Evolutionary conservation across 495 filamentous ascomycete species (phyloP).

Genomic region (Chaetomium cochliodes): DNA sequence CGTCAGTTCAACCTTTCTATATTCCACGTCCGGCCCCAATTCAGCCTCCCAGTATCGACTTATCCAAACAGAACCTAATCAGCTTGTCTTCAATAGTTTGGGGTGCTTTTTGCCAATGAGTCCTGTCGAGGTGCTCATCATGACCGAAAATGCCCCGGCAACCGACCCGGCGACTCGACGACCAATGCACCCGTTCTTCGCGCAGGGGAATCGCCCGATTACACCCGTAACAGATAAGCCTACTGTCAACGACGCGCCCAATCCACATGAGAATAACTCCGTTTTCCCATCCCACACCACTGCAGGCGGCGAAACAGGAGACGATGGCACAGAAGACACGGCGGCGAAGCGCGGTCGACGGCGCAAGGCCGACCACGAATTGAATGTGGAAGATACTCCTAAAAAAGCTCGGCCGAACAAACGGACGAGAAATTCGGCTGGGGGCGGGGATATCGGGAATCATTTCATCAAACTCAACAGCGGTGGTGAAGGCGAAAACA

Average conservation of each 20-base stretch:
- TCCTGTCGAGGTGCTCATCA: slow-evolving; percentile 30
- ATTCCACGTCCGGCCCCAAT: not conserved
- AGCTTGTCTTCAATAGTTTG: not conserved
- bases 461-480: slow-evolving; percentile 24
- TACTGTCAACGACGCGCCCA: slow-evolving; percentile 10
- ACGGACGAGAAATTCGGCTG: slow-evolving; percentile 19
- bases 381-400: slow-evolving; percentile 12
- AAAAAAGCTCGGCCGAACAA: slow-evolving; percentile 24
- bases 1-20: not conserved
- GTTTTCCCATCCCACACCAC: not conserved
- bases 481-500: not conserved
- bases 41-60: not conserved
- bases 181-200: slow-evolving; percentile 38
- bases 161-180: slow-evolving; percentile 19
- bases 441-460: slow-evolving; percentile 23
- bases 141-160: slow-evolving; percentile 28
- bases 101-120: slow-evolving; percentile 23
- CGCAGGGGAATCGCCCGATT: slow-evolving; percentile 22
- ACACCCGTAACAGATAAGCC: slow-evolving; percentile 2
- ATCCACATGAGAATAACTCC: slow-evolving; percentile 2
- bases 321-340: slow-evolving; percentile 25
- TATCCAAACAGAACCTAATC: not conserved
- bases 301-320: slow-evolving; percentile 2
- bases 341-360: slow-evolving; percentile 51
- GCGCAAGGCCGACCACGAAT: slow-evolving; percentile 44